phyloP scores from a whole-genome alignment of 2,329 filamentous ascomycete genomes.

The Colletotrichum acutatum region DNA sequence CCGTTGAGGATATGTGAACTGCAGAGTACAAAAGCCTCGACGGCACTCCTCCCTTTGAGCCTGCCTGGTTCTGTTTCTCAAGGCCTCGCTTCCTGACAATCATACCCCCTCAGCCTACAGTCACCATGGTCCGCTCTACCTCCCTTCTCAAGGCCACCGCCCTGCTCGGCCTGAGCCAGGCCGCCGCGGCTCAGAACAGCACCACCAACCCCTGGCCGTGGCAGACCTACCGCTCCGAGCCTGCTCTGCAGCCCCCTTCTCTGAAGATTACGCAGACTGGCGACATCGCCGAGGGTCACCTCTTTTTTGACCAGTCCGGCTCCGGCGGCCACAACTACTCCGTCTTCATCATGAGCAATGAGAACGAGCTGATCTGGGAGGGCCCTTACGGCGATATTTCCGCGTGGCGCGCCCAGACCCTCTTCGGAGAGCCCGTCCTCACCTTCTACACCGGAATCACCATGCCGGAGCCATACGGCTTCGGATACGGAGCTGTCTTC shows the following conservation, averaged over 20 bases:
- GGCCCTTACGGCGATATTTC: conserved; percentile 39
- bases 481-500: conserved; percentile 46
- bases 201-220: conserved; percentile 17
- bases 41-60: not conserved
- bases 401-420: conserved; percentile 42
- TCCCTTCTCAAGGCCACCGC: not conserved
- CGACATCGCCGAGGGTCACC: conserved; percentile 39
- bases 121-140: conserved; percentile 3
- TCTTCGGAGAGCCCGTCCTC: conserved; percentile 44
- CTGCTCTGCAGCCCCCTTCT: conserved; percentile 15
- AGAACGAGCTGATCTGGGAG: conserved; percentile 44
- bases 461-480: conserved; percentile 40
- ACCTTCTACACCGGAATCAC: conserved; percentile 44
- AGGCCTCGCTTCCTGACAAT: not conserved
- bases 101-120: not conserved
- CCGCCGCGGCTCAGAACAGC: conserved; percentile 6
- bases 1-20: not conserved
- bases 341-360: conserved; percentile 40
- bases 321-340: conserved; percentile 26
- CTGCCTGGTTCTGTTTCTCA: not conserved
- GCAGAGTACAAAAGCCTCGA: not conserved
- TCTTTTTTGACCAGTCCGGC: conserved; percentile 41
- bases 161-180: not conserved
- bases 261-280: conserved; percentile 26
- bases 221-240: conserved; percentile 28